Conservation (phyloP, 139 green algal genomes). For the Auxenochlorella pyrenoidosa region DNA sequence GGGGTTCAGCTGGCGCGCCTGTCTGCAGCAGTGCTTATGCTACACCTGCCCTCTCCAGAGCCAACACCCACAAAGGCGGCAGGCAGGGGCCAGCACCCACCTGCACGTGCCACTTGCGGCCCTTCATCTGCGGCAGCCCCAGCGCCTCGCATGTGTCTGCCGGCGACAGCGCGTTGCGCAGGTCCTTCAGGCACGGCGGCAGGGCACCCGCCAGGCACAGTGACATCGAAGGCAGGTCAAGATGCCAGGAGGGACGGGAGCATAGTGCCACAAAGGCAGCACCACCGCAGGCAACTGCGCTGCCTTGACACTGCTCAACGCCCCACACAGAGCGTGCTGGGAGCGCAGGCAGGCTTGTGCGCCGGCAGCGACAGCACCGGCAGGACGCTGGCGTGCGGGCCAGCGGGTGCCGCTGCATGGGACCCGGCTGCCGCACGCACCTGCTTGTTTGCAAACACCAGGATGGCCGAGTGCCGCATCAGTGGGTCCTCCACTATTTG, state of each 20-base stretch:
- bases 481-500: constrained; percentile 92
- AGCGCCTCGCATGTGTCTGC: constrained; percentile 89
- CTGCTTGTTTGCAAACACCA: constrained; percentile 99
- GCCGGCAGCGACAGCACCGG: neutral
- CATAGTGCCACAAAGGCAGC: too few species aligned
- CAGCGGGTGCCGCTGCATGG: neutral
- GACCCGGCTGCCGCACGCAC: constrained; percentile 15
- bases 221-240: neutral
- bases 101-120: constrained; percentile 89
- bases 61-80: too few species aligned
- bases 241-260: too few species aligned
- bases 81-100: neutral
- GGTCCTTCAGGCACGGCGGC: constrained; percentile 14
- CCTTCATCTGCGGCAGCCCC: constrained; percentile 82
- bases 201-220: neutral
- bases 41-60: too few species aligned
- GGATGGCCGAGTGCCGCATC: constrained; percentile 93
- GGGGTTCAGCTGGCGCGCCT: neutral
- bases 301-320: too few species aligned
- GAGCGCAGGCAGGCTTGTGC: neutral
- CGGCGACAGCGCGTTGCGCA: constrained; percentile 69
- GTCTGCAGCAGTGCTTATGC: too few species aligned
- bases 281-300: too few species aligned
- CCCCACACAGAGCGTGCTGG: neutral
- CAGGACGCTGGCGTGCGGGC: neutral